A percentile compares a stretch with the other conserved stretches of the same genome.
phyloP scores from a whole-genome alignment of 139 green algal species.

The Penium margaritaceum region DNA sequence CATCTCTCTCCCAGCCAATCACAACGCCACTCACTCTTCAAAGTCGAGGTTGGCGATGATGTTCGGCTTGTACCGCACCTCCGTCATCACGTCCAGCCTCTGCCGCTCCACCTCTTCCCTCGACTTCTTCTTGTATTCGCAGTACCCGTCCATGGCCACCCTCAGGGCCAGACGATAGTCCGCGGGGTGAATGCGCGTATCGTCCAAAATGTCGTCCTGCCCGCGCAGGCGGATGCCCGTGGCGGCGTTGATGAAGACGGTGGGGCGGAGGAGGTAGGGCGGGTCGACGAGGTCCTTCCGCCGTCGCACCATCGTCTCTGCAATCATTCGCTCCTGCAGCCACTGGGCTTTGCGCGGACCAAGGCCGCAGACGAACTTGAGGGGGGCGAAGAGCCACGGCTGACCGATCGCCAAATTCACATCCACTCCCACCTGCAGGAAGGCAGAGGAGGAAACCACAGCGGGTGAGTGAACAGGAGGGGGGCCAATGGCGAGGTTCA shows the following conservation, averaged over 20 bases:
- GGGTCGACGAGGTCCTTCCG: slow-evolving; percentile 34
- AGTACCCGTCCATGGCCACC: slow-evolving; percentile 19
- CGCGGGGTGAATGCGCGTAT: slow-evolving; percentile 71
- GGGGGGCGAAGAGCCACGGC: slow-evolving; percentile 60
- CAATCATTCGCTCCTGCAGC: not conserved
- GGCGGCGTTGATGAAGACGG: slow-evolving; percentile 60
- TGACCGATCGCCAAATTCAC: slow-evolving; percentile 66
- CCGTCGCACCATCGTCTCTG: slow-evolving; percentile 10
- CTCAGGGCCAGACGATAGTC: slow-evolving; percentile 27
- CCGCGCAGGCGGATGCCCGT: slow-evolving; percentile 61
- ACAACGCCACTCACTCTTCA: slow-evolving; percentile 7
- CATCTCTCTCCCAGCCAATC: slow-evolving; percentile 3
- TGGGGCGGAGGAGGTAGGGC: slow-evolving; percentile 7
- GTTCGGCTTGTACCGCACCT: slow-evolving; percentile 33
- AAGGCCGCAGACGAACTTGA: slow-evolving; percentile 63
- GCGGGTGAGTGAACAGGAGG: not conserved
- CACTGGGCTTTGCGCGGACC: no score
- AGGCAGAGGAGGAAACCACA: not conserved
- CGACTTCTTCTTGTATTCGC: slow-evolving; percentile 17
- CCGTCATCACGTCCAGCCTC: slow-evolving; percentile 21
- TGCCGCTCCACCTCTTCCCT: slow-evolving; percentile 19
- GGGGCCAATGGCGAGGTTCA: not conserved
- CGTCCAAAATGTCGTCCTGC: slow-evolving; percentile 63
- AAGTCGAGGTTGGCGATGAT: slow-evolving; percentile 25
- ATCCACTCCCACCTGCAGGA: slow-evolving; percentile 65